Evolutionary conservation across 1,284 basidiomycete genomes (phyloP).

Genomic region (Tausonia pullulans): DNA sequence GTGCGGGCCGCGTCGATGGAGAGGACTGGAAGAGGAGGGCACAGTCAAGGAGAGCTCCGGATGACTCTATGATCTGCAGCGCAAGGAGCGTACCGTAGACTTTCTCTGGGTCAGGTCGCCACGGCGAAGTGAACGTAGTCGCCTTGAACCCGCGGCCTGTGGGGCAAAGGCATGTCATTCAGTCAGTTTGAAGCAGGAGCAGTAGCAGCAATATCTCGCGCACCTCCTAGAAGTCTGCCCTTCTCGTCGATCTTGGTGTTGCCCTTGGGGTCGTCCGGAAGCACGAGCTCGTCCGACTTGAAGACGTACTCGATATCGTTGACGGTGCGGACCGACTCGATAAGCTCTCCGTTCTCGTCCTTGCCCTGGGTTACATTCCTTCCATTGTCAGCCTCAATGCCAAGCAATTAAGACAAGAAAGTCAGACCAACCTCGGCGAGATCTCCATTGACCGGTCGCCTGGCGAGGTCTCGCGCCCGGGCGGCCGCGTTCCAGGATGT

Average conservation of each 20-base stretch:
- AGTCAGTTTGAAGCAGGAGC: constrained; percentile 13
- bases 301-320: constrained; percentile 46
- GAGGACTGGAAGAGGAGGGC: constrained; percentile 45
- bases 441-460: no score
- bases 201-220: constrained; percentile 25
- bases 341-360: no score
- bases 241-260: constrained; percentile 81
- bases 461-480: no score
- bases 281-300: constrained; percentile 77
- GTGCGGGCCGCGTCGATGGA: constrained; percentile 94
- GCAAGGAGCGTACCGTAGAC: constrained; percentile 44
- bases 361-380: no score
- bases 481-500: no score
- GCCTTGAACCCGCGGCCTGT: constrained; percentile 78
- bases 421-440: no score
- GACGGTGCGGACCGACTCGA: background rate
- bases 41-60: background rate
- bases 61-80: background rate
- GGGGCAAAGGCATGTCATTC: background rate
- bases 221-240: constrained; percentile 75
- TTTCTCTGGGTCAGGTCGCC: constrained; percentile 62
- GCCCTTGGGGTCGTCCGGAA: constrained; percentile 72
- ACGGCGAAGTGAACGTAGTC: constrained; percentile 69
- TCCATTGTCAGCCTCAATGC: no score
- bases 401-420: no score